Evolutionary conservation across 2,329 filamentous ascomycete species (phyloP), one percentile per base, ranked within the genome.

Genomic region (Whalleya microplaca): DNA sequence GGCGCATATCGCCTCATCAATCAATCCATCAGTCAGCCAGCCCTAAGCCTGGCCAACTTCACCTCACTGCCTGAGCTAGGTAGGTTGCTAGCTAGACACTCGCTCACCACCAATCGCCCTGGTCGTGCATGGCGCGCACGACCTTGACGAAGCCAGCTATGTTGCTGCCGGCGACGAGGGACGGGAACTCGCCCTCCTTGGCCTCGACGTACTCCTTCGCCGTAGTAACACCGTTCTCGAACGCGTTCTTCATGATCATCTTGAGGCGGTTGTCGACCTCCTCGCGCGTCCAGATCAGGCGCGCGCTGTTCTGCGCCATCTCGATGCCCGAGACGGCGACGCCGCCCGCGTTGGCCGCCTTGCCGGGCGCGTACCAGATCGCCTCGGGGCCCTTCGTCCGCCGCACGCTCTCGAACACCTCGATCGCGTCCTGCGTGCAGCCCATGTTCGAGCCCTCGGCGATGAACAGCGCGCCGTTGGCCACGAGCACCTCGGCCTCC

Each of bases 361-460:
- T 98, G 68, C 92, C 94, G 48, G 94, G 94, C 18, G 90, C 95
- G 77, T 98, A 98, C 95, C 95, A 99, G 76, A 96, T 87, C 58
- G 91, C 86, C 6, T 78, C 73, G 50, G 77, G 76, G 64, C 85
- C 86, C 80, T 84, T 84, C 73, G 81, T 86, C 67, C 93, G 58
- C 16, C 62, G 85, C 69, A 87, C 81, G 18, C 82, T 84, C 84
- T 98, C 94, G 75, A 98, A 98, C 64, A 92, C 81, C 70, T 96
- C 90, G 70, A 99, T 97, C 66, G 94, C 94, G 64, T 90, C 92
- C 78, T 95, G 92, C 32, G 93, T 97, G 83, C 92, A 97, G 64
- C 95, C 95, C 95, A 99, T 98, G 86, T 98, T 98, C 78, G 90
- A 95, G 55, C 95, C 95, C 80, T 99, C 95, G 56, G 95, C 95